Percentiles rank a stretch among this genome's conserved stretches.
These are phyloP conservation scores for Ceratobasidium sp. DNA, from an alignment of 1,284 basidiomycete species.

Conservation along the genomic window DNA sequence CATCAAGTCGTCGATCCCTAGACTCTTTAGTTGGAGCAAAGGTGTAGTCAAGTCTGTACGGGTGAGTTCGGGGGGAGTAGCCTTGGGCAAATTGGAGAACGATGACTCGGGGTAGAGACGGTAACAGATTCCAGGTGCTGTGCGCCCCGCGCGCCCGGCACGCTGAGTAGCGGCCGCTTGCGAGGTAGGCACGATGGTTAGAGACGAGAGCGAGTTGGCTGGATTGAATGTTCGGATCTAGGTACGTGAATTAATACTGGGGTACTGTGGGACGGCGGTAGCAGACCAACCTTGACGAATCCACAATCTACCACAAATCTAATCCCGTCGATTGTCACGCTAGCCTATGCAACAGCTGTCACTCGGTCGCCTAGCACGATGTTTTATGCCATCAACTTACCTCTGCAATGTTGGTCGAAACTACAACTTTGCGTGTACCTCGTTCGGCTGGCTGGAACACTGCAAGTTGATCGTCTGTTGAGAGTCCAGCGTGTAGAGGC, in stretches of 20 bases:
- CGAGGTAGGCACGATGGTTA: slow-evolving; percentile 80
- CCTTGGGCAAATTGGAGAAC: slow-evolving; percentile 64
- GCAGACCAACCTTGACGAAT: slow-evolving; percentile 80
- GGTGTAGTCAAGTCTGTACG: slow-evolving; percentile 87
- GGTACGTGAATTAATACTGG: neutral
- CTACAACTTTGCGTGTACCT: slow-evolving; percentile 86
- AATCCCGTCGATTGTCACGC: slow-evolving; percentile 95
- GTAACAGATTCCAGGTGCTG: slow-evolving; percentile 89
- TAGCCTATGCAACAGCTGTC: slow-evolving; percentile 65
- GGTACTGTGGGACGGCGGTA: slow-evolving; percentile 7
- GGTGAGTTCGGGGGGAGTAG: slow-evolving; percentile 87
- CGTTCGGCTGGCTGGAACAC: slow-evolving; percentile 80
- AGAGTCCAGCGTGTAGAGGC: slow-evolving; percentile 87
- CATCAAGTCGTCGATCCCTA: slow-evolving; percentile 95
- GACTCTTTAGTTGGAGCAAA: slow-evolving; percentile 89
- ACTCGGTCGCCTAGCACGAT: neutral
- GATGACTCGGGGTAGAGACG: slow-evolving; percentile 81
- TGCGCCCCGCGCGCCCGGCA: slow-evolving; percentile 89
- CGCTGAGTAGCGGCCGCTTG: slow-evolving; percentile 86
- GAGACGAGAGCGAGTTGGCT: slow-evolving; percentile 78
- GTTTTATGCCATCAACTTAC: slow-evolving; percentile 50
- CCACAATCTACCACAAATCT: slow-evolving; percentile 96
- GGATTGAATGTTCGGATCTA: slow-evolving; percentile 87
- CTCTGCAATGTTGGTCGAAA: slow-evolving; percentile 97
- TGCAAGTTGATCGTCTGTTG: slow-evolving; percentile 82